Conservation (phyloP, 2,329 filamentous ascomycete genomes). For the Amauroascus verrucosus region DNA sequence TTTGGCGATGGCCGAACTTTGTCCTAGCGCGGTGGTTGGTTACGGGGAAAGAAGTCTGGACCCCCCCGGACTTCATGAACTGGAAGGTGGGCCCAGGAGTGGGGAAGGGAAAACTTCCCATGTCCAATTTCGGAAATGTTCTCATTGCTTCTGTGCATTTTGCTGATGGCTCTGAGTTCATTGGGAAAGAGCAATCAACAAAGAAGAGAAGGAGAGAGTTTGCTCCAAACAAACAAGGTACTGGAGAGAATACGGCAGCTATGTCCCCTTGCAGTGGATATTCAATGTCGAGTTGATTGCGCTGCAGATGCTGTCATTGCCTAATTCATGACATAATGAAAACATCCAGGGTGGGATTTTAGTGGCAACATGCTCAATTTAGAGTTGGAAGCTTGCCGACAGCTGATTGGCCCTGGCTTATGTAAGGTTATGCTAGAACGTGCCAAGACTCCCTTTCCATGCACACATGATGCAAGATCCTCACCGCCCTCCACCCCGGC, state of each 20-base stretch:
- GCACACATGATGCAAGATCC: constrained; percentile 7
- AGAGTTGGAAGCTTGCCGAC: not conserved
- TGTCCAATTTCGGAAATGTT: not conserved
- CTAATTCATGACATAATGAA: constrained; percentile 8
- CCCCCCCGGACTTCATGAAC: not conserved
- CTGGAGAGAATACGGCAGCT: not conserved
- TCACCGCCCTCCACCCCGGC: constrained; percentile 4
- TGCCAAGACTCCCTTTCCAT: constrained; percentile 3
- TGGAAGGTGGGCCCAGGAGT: not conserved
- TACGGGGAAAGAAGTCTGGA: not conserved
- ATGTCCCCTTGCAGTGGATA: not conserved
- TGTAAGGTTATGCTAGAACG: constrained; percentile 2
- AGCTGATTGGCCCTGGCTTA: constrained; percentile 1
- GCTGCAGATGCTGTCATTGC: no score
- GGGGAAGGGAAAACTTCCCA: not conserved
- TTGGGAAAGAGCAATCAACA: not conserved
- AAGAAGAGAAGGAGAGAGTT: not conserved
- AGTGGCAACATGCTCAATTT: not conserved
- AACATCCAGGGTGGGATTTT: not conserved
- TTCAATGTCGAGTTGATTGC: no score
- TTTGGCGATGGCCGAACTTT: not conserved
- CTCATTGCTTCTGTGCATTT: no score
- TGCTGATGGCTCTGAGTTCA: not conserved
- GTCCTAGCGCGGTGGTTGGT: not conserved
- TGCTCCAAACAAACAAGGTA: not conserved